These are phyloP conservation scores for Angophora floribunda DNA, from an alignment of 345 rosid species.

Conservation along the genomic window DNA sequence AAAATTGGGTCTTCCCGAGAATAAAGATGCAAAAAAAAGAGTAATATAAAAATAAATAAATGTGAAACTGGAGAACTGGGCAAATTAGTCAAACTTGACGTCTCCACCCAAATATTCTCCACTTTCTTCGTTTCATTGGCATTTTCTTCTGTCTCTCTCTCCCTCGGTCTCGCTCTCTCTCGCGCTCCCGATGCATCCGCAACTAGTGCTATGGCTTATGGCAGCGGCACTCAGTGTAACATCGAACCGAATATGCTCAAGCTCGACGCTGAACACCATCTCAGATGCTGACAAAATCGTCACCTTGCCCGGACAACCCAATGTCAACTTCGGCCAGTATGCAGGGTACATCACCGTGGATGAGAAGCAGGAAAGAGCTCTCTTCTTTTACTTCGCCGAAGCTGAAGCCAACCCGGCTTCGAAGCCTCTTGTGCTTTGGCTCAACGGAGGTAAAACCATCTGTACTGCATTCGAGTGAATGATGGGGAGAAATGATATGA, in stretches of 20 bases:
- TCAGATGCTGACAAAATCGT: conserved; percentile 4
- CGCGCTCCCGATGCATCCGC: background rate
- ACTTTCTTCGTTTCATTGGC: background rate
- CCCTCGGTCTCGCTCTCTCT: background rate
- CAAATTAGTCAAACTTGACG: too few relatives aligned
- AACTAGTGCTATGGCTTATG: background rate
- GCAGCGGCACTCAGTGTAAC: background rate
- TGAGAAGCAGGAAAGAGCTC: conserved; percentile 12
- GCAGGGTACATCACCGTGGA: conserved; percentile 27
- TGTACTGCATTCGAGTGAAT: background rate
- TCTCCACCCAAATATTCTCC: background rate
- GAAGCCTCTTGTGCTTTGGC: conserved; percentile 44
- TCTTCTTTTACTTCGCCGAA: conserved; percentile 43
- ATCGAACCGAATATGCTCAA: background rate
- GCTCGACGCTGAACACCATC: background rate
- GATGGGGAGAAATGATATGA: background rate
- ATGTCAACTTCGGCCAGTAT: conserved; percentile 18
- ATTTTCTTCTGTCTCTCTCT: background rate
- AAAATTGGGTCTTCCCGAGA: too few relatives aligned
- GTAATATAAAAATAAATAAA: background rate
- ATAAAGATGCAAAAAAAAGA: background rate
- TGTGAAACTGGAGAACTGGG: too few relatives aligned
- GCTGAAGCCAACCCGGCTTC: conserved; percentile 21
- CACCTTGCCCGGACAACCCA: conserved; percentile 28
- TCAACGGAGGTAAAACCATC: conserved; percentile 24